Conservation (phyloP, 2,329 filamentous ascomycete genomes). For the Hymenoscyphus repandus region DNA sequence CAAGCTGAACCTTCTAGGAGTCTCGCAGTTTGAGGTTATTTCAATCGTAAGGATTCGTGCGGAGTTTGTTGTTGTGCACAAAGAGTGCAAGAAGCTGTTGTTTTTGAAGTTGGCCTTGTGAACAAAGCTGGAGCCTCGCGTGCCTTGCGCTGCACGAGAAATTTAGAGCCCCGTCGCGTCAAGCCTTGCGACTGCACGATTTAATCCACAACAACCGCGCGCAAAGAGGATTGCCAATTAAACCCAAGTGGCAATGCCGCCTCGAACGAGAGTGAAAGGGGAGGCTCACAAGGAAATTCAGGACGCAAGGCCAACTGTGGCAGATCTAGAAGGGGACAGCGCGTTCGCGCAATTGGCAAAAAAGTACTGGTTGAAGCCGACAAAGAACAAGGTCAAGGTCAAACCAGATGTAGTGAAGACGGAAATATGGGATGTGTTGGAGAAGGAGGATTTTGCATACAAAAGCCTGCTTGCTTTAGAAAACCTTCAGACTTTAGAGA, state of each 20-base stretch:
- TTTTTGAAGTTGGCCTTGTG: not conserved
- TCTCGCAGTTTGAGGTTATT: not conserved
- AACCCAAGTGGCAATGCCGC: slow-evolving; percentile 26
- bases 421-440: slow-evolving; percentile 83
- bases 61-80: not conserved
- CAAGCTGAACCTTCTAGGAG: not conserved
- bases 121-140: slow-evolving; percentile 2
- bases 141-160: slow-evolving; percentile 4
- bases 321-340: slow-evolving; percentile 66
- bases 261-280: slow-evolving; percentile 26
- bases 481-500: slow-evolving; percentile 84
- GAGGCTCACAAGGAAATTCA: slow-evolving; percentile 33
- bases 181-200: slow-evolving; percentile 9
- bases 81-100: not conserved
- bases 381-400: slow-evolving; percentile 64
- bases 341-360: slow-evolving; percentile 73
- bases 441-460: slow-evolving; percentile 72
- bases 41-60: not conserved
- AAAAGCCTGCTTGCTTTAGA: slow-evolving; percentile 78
- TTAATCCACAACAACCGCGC: not conserved
- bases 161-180: slow-evolving; percentile 5
- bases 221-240: slow-evolving; percentile 3
- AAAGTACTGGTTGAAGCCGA: slow-evolving; percentile 73
- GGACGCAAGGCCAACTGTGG: slow-evolving; percentile 55
- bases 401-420: slow-evolving; percentile 78